These are phyloP conservation scores for Coprinellus aureogranulatus DNA, from an alignment of 768 basidiomycete genomes.

Conservation along the genomic window DNA sequence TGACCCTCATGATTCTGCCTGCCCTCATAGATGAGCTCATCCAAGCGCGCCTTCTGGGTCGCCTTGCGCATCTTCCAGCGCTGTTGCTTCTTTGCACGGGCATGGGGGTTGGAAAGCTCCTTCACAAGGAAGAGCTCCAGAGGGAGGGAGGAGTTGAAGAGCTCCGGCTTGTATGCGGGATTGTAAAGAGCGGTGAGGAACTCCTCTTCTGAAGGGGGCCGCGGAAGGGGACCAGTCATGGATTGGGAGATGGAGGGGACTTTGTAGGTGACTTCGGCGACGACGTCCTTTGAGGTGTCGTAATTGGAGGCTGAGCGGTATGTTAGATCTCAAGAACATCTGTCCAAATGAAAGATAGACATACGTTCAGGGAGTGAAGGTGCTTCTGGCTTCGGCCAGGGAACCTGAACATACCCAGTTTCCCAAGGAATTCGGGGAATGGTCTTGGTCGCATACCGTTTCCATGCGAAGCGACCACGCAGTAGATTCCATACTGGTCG, in stretches of 20 bases:
- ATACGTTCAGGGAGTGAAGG: conserved; percentile 44
- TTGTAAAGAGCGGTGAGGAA: conserved; percentile 61
- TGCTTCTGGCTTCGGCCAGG: conserved; percentile 64
- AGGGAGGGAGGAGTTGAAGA: conserved; percentile 49
- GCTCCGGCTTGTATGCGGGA: conserved; percentile 39
- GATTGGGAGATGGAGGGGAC: conserved; percentile 51
- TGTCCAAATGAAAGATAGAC: conserved; percentile 12
- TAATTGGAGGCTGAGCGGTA: conserved; percentile 48
- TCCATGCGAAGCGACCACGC: conserved; percentile 65
- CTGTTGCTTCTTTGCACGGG: conserved; percentile 75
- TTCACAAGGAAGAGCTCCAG: conserved; percentile 63
- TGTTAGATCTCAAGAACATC: neutral
- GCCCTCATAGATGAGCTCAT: conserved; percentile 53
- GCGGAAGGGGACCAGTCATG: conserved; percentile 34
- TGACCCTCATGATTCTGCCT: conserved; percentile 59
- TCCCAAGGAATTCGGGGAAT: conserved; percentile 51
- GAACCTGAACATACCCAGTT: conserved; percentile 47
- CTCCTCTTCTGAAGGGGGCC: conserved; percentile 49
- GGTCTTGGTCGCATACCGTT: conserved; percentile 66
- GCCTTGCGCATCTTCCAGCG: conserved; percentile 65
- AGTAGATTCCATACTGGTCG: conserved; percentile 57
- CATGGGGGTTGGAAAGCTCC: conserved; percentile 80
- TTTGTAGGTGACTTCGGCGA: conserved; percentile 68
- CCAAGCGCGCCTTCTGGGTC: conserved; percentile 48
- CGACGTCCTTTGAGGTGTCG: conserved; percentile 63